These are phyloP conservation scores for Chrysanthemum makinoi DNA, from an alignment of 129 eudicot species.

Conservation along the genomic window DNA sequence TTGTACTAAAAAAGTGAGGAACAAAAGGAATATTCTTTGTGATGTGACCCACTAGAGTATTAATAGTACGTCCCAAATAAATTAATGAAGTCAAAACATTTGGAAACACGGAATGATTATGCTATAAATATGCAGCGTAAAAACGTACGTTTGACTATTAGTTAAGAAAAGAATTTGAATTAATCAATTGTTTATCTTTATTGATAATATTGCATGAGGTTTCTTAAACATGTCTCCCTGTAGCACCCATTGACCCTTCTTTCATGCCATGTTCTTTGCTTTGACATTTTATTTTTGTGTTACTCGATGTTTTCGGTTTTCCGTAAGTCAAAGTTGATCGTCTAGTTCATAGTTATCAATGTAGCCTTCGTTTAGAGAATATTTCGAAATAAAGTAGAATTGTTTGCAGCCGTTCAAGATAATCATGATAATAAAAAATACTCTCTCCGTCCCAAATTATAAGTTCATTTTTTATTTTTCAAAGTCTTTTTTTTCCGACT, in stretches of 20 bases:
- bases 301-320: neutral
- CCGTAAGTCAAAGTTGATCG: neutral
- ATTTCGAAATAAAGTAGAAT: neutral
- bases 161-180: conserved; percentile 5
- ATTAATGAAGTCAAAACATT: conserved; percentile 11
- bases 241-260: conserved; percentile 28
- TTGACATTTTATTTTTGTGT: conserved; percentile 12
- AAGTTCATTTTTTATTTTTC: too few relatives aligned
- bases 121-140: neutral
- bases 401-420: neutral
- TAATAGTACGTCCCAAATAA: too few relatives aligned
- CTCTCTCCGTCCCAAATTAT: too few relatives aligned
- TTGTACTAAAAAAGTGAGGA: too few relatives aligned
- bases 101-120: neutral
- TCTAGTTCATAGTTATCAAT: neutral
- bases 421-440: too few relatives aligned
- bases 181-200: neutral
- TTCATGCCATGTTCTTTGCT: conserved; percentile 35
- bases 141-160: conserved; percentile 6
- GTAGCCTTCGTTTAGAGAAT: neutral
- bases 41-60: too few relatives aligned
- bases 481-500: too few relatives aligned
- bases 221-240: conserved; percentile 15
- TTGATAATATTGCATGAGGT: conserved; percentile 11
- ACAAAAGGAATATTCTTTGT: too few relatives aligned